Evolutionary conservation across 306 rosid species (phyloP), one percentile per base, ranked within the genome.

Genomic region (Vachellia collinsii): DNA sequence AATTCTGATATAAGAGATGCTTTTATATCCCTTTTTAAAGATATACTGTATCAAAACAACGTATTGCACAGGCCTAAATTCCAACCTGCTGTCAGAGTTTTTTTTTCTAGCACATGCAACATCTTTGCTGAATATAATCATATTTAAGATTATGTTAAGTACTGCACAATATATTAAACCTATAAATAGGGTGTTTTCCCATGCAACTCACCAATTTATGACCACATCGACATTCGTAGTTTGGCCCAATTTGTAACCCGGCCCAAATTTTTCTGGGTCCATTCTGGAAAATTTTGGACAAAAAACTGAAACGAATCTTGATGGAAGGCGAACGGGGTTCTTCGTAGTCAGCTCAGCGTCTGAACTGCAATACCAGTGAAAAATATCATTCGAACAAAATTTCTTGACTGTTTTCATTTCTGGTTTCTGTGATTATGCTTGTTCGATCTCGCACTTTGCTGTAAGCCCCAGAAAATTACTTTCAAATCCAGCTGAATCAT

Each of bases 291-390:
- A 1, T 3, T 25, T 50, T 73, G 47, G 37, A 53, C 65, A 73
- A 51, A 73, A 51, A 73, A 34, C 3, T 0, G 36, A 19, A 19
- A 53, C 48, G 77, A n/a, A 53, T 73, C 77, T 73, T 11, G 12
- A 37, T 5, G 65, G 70, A 43, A 8, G 23, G 10, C 19, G 72
- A 70, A 74, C 74, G 42, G 63, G 65, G 87, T 79, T 74, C 42
- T 70, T 75, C 47, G 69, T 29, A 81, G 67, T 58, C 84, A 84
- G 82, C 84, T 87, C 39, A 81, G 66, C 37, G 54, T 10, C 34
- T 77, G 64, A 42, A 44, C 12, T 44, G 77, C 63, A 74, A 61
- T 50, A 43, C 80, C 83, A 73, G 63, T 70, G 54, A 70, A 38
- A 11, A 29, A 62, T 4, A 29, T 29, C 19, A 13, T 16, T 64